Evolutionary conservation across 1,284 basidiomycete genomes (phyloP).

Genomic region (Leccinum fallax): DNA sequence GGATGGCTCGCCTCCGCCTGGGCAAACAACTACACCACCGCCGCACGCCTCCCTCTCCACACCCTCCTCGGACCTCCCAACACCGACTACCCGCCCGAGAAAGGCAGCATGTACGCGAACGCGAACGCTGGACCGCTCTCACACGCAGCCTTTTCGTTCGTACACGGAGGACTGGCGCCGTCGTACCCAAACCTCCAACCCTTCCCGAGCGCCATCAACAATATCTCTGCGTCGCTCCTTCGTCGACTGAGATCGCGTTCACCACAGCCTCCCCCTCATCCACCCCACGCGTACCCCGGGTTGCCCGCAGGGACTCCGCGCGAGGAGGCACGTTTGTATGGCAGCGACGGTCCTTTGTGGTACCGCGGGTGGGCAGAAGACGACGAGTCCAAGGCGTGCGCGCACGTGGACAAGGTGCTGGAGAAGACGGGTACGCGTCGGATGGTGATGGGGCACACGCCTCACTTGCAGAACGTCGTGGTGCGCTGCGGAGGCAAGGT

Average conservation of each 20-base stretch:
- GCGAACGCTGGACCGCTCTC: conserved; percentile 54
- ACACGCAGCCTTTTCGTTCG: conserved; percentile 81
- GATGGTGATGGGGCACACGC: conserved; percentile 95
- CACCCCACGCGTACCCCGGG: conserved; percentile 78
- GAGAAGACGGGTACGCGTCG: conserved; percentile 75
- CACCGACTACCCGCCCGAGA: conserved; percentile 62
- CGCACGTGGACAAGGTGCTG: conserved; percentile 68
- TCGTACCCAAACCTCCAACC: conserved; percentile 71
- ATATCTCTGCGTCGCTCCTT: conserved; percentile 68
- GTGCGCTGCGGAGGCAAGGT: conserved; percentile 84
- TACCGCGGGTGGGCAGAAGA: conserved; percentile 88
- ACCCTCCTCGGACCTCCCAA: conserved; percentile 69
- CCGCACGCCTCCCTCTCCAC: conserved; percentile 80
- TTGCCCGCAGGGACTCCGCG: conserved; percentile 66
- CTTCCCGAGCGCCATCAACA: conserved; percentile 82
- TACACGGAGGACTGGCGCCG: conserved; percentile 85
- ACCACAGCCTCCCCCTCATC: conserved; percentile 74
- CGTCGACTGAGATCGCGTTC: conserved; percentile 57
- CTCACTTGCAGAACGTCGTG: conserved; percentile 81
- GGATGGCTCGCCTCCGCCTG: conserved; percentile 84
- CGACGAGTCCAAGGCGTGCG: conserved; percentile 69
- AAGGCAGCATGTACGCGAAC: conserved; percentile 35
- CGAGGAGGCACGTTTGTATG: conserved; percentile 75
- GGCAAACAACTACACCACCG: conserved; percentile 84
- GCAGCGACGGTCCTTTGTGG: conserved; percentile 82